Conservation (phyloP, 2,329 filamentous ascomycete species). For the Hypoxylon sp. region DNA sequence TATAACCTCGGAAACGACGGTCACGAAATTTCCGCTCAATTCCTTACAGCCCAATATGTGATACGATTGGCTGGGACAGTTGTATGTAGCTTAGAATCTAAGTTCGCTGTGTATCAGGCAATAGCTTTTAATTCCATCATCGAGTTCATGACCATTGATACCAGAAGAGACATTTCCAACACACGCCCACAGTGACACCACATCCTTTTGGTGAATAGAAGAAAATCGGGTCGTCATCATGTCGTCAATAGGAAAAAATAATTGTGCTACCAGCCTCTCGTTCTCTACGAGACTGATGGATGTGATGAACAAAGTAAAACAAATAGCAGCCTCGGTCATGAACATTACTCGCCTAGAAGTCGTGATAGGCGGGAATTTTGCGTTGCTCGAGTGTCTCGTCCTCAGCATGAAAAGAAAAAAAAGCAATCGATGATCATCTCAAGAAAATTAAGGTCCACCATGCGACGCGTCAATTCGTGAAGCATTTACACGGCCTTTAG, state of each 20-base stretch:
- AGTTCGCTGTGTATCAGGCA: slow-evolving; percentile 57
- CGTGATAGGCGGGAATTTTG: slow-evolving; percentile 53
- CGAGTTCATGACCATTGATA: slow-evolving; percentile 58
- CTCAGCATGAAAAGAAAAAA: slow-evolving; percentile 50
- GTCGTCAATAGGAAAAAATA: slow-evolving; percentile 55
- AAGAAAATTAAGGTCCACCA: slow-evolving; percentile 55
- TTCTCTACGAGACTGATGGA: slow-evolving; percentile 46
- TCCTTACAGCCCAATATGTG: slow-evolving; percentile 45
- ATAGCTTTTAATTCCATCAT: slow-evolving; percentile 60
- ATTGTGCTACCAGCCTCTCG: slow-evolving; percentile 52
- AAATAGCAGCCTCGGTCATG: slow-evolving; percentile 54
- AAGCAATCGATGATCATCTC: slow-evolving; percentile 46
- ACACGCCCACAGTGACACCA: slow-evolving; percentile 57
- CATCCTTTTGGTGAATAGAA: slow-evolving; percentile 58
- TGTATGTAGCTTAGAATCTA: slow-evolving; percentile 54
- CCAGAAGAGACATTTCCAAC: slow-evolving; percentile 59
- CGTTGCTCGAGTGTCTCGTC: slow-evolving; percentile 54
- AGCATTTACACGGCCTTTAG: slow-evolving; percentile 55
- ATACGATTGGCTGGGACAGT: slow-evolving; percentile 48
- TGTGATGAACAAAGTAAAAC: slow-evolving; percentile 53
- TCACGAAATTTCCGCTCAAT: slow-evolving; percentile 34
- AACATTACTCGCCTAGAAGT: slow-evolving; percentile 55
- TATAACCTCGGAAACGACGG: slow-evolving; percentile 28
- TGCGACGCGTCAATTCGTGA: slow-evolving; percentile 55
- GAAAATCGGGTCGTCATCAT: slow-evolving; percentile 56